Base-by-base conservation (phyloP, 768 basidiomycete species). In the Mycena sanguinolenta region DNA sequence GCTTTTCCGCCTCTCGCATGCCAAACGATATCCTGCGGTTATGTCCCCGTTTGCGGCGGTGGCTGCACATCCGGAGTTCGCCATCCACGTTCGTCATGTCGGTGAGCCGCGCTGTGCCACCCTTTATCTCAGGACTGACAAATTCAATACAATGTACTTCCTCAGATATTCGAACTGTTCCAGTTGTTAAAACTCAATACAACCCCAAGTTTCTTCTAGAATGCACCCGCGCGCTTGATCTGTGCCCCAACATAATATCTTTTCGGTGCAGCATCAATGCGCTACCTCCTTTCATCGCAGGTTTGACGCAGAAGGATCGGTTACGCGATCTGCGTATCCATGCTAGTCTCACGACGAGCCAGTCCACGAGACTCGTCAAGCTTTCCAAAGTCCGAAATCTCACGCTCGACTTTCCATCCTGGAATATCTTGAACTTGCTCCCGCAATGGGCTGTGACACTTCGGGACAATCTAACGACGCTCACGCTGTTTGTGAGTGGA, bases 1-100 rank as follows among this genome's bases (percentile, higher is more conserved):
- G 52, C 83, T 82, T 8, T 93, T 90, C 79, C 84, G 86, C 4
- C 60, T 84, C 4, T 82, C 82, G 28, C 88, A 92, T 73, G 85
- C 87, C 17, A 92, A 92, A 70, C 84, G 85, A 27, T 91, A 89
- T 78, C 84, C 84, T 30, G 75, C 75, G 63, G 90, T 87, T 5
- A 79, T 84, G 61, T 90, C 91, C 0, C 90, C 93, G 0, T 95
- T 94, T 75, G 84, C 87, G 17, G 84, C 88, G 4, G 77, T 94
- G 27, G 73, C 84, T 13, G 77, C 83, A 6, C 90, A 89, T 74
- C 85, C 84, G 19, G 79, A 85, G 53, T 81, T 91, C 60, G 88
- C 85, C 17, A 79, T 86, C 5, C 88, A 92, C 73, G 90, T 92
- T 28, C 87, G 86, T 38, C 83, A 80, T 73, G 86, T 93, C 66